Conservation (phyloP, 768 basidiomycete genomes). For the Nidularia pulvinata region DNA sequence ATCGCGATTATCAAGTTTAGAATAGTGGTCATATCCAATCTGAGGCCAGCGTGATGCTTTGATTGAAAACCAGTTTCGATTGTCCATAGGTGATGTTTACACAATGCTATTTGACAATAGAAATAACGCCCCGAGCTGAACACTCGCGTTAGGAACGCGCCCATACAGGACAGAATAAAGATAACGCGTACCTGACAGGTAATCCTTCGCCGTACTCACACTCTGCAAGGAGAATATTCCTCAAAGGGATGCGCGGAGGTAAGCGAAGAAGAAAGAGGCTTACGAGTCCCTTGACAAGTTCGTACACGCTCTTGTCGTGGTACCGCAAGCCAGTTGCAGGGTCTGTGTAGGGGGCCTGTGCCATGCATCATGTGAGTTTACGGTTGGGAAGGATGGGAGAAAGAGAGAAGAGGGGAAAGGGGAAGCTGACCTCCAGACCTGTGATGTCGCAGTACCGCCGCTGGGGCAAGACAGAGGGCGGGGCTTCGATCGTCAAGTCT, state of each 20-base stretch:
- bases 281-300: constrained; percentile 75
- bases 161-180: not conserved
- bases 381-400: not conserved
- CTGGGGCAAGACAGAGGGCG: constrained; percentile 78
- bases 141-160: not conserved
- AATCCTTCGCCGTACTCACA: constrained; percentile 71
- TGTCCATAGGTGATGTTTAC: no score
- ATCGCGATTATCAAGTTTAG: no score
- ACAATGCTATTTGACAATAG: constrained; percentile 28
- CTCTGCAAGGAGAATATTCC: constrained; percentile 37
- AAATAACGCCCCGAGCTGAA: constrained; percentile 33
- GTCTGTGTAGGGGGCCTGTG: constrained; percentile 77
- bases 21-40: no score
- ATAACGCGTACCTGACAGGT: constrained; percentile 50
- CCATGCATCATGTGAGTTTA: not conserved
- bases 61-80: no score
- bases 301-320: constrained; percentile 88
- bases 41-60: no score
- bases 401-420: not conserved
- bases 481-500: constrained; percentile 86
- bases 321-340: constrained; percentile 79
- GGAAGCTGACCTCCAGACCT: constrained; percentile 61
- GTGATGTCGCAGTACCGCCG: constrained; percentile 86
- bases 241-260: not conserved
- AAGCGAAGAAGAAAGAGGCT: constrained; percentile 8